A percentile compares a stretch with the other conserved stretches of the same genome.
phyloP scores from a whole-genome alignment of 2,329 filamentous ascomycete species.

The Pyrenophora graminea region DNA sequence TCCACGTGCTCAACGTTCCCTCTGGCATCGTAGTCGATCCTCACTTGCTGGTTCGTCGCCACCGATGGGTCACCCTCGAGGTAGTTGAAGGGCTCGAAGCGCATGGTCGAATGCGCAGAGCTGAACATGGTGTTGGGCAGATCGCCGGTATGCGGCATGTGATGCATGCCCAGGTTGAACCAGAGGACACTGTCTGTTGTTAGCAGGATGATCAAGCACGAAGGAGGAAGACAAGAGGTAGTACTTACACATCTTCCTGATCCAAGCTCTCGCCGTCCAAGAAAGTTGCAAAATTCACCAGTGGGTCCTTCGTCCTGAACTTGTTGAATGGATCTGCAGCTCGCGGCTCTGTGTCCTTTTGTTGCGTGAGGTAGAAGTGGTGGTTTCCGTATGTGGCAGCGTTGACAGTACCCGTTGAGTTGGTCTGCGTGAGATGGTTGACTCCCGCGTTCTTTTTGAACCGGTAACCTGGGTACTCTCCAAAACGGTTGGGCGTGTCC shows the following conservation, averaged over 20 bases:
- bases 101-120: conserved; percentile 52
- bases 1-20: conserved; percentile 12
- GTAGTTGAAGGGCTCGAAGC: conserved; percentile 54
- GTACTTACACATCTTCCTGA: conserved; percentile 43
- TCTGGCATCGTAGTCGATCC: conserved; percentile 42
- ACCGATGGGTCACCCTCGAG: conserved; percentile 48
- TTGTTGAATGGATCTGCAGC: conserved; percentile 53
- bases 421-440: conserved; percentile 51
- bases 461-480: conserved; percentile 59
- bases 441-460: conserved; percentile 49
- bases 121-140: conserved; percentile 60
- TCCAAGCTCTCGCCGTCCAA: conserved; percentile 53
- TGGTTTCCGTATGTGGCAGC: conserved; percentile 56
- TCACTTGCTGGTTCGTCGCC: conserved; percentile 49
- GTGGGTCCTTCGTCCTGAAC: conserved; percentile 53
- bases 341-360: conserved; percentile 58
- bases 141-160: conserved; percentile 50
- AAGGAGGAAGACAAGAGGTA: not conserved
- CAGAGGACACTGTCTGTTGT: conserved; percentile 49
- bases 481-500: conserved; percentile 54
- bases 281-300: conserved; percentile 57
- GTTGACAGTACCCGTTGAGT: conserved; percentile 54
- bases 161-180: conserved; percentile 59
- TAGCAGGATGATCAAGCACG: not conserved
- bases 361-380: conserved; percentile 57